Conservation (phyloP, 495 filamentous ascomycete genomes). For the Neurospora africana region DNA sequence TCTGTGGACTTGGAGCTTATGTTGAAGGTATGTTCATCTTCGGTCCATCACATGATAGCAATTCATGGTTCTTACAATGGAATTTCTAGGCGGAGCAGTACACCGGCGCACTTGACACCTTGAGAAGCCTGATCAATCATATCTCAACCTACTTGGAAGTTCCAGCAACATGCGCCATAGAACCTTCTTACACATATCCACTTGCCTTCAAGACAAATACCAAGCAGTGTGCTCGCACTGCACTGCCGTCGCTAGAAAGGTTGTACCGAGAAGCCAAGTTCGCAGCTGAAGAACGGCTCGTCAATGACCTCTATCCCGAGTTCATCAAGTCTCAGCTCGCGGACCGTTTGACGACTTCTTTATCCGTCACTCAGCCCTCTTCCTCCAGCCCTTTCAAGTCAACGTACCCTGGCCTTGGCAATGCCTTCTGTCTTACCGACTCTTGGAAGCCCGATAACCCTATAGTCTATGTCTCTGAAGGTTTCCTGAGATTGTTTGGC, state of each 20-base stretch:
- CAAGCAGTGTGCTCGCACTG: conserved; percentile 26
- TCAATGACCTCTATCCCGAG: conserved; percentile 36
- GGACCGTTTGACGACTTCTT: conserved; percentile 13
- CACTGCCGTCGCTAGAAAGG: conserved; percentile 32
- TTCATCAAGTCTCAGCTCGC: conserved; percentile 34
- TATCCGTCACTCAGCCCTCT: conserved; percentile 7
- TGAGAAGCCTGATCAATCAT: conserved; percentile 31
- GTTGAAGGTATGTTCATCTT: conserved; percentile 25
- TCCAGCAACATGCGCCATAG: conserved; percentile 31
- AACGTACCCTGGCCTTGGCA: conserved; percentile 25
- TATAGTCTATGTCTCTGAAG: conserved; percentile 41
- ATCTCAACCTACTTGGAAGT: conserved; percentile 34
- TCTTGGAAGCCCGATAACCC: conserved; percentile 33
- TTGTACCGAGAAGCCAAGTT: conserved; percentile 35
- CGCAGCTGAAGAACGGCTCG: conserved; percentile 32
- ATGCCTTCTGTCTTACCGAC: conserved; percentile 26
- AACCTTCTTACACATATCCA: conserved; percentile 23
- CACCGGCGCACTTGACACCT: conserved; percentile 21
- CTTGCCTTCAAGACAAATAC: conserved; percentile 29
- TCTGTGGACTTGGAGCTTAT: conserved; percentile 41
- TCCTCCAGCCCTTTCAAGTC: conserved; percentile 6
- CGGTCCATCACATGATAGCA: too few relatives aligned
- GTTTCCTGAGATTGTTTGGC: conserved; percentile 38
- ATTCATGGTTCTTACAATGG: not conserved
- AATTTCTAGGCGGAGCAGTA: conserved; percentile 25